A percentile compares a stretch with the other conserved stretches of the same genome.
Conservation (phyloP, 2,329 filamentous ascomycete genomes). For the Cladobotryum mycophilum region DNA sequence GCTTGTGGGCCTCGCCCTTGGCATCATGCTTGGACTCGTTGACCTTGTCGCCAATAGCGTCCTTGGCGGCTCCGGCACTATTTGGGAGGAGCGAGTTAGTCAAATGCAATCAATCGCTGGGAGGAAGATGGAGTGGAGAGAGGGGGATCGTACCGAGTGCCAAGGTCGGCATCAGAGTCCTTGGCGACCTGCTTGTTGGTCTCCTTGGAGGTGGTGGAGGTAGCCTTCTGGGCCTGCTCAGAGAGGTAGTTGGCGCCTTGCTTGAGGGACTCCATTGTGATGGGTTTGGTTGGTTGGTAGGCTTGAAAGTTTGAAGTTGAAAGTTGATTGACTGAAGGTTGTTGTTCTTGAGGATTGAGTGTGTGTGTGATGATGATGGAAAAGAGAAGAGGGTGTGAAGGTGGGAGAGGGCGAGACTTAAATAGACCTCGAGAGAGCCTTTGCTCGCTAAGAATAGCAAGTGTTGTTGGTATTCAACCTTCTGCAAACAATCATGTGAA, state of each 20-base stretch:
- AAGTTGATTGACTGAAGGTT: neutral
- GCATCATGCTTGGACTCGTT: slow-evolving; percentile 34
- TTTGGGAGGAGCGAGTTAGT: slow-evolving; percentile 10
- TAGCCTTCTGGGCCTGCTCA: slow-evolving; percentile 54
- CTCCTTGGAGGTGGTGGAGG: slow-evolving; percentile 56
- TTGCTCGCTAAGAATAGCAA: neutral
- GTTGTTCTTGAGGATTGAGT: slow-evolving; percentile 4
- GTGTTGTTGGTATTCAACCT: slow-evolving; percentile 2
- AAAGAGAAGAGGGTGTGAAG: neutral
- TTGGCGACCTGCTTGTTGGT: slow-evolving; percentile 64
- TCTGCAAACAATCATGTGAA: slow-evolving; percentile 6
- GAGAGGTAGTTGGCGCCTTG: slow-evolving; percentile 62
- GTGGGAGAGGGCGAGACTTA: slow-evolving; percentile 4
- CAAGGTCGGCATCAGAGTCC: slow-evolving; percentile 46
- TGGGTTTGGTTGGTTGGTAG: slow-evolving; percentile 15
- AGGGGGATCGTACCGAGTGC: slow-evolving; percentile 42
- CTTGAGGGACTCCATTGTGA: slow-evolving; percentile 48
- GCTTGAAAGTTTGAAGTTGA: slow-evolving; percentile 7
- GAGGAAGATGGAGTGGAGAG: neutral
- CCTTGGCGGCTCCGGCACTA: slow-evolving; percentile 43
- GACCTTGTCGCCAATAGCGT: slow-evolving; percentile 42
- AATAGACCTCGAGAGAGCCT: slow-evolving; percentile 3
- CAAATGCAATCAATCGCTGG: neutral
- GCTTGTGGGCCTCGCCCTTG: slow-evolving; percentile 38
- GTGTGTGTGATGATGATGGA: slow-evolving; percentile 1